Conservation (phyloP, 208 protist genomes). For the Leptomonas pyrrhocoris region DNA sequence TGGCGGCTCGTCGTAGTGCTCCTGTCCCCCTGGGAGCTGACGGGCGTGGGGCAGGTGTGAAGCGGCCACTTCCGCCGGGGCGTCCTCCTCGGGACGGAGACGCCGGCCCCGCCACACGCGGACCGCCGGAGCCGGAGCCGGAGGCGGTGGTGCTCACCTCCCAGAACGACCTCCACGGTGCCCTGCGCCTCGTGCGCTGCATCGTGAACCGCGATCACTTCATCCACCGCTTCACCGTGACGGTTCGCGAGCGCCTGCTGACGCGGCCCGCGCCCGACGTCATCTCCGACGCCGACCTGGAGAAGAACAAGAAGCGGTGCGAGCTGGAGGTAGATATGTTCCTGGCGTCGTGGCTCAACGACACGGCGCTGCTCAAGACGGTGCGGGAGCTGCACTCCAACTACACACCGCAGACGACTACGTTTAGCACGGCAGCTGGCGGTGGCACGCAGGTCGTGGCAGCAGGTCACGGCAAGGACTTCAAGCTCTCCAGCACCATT, state of each 20-base stretch:
- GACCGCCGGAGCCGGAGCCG: neutral
- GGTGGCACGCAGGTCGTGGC: neutral
- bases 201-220: slow-evolving; percentile 37
- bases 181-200: slow-evolving; percentile 42
- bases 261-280: slow-evolving; percentile 15
- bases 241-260: slow-evolving; percentile 46
- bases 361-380: slow-evolving; percentile 18
- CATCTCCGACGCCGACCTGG: slow-evolving; percentile 29
- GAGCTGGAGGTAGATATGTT: slow-evolving; percentile 43
- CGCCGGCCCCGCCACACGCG: neutral
- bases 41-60: neutral
- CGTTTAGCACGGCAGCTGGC: neutral
- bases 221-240: slow-evolving; percentile 33
- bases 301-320: slow-evolving; percentile 26
- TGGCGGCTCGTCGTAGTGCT: neutral
- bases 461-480: slow-evolving; percentile 1
- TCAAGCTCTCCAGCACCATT: slow-evolving; percentile 29
- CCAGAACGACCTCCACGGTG: slow-evolving; percentile 37
- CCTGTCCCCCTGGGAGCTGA: neutral
- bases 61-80: slow-evolving; percentile 8
- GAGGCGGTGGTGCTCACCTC: slow-evolving; percentile 18
- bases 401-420: slow-evolving; percentile 15
- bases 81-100: neutral
- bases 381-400: slow-evolving; percentile 20
- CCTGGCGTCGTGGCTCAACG: slow-evolving; percentile 30